phyloP scores from a whole-genome alignment of 2,329 filamentous ascomycete species.

The Dothideomycetidae sp. region DNA sequence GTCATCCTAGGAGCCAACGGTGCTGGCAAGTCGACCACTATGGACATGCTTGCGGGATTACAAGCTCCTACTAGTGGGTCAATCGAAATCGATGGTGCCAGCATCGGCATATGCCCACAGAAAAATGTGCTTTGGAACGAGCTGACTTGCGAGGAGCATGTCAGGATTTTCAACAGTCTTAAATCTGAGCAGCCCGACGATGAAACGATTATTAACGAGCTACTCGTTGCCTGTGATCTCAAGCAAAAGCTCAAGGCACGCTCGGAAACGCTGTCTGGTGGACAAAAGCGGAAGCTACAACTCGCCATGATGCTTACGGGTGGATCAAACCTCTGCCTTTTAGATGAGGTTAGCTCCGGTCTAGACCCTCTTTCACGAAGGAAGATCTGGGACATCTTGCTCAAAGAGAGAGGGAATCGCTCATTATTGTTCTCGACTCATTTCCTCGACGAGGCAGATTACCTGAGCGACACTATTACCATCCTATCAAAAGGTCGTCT shows the following conservation, averaged over 20 bases:
- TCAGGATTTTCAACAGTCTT: constrained; percentile 67
- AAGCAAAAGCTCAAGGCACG: constrained; percentile 56
- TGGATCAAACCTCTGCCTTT: constrained; percentile 72
- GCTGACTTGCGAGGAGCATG: constrained; percentile 72
- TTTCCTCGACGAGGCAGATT: constrained; percentile 84
- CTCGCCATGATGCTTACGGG: constrained; percentile 92
- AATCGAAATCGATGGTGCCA: constrained; percentile 64
- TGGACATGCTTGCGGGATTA: constrained; percentile 75
- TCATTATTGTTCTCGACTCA: constrained; percentile 86
- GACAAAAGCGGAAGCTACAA: constrained; percentile 84
- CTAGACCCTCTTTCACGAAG: constrained; percentile 73
- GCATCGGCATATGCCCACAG: constrained; percentile 76
- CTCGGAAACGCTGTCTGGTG: constrained; percentile 69
- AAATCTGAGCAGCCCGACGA: constrained; percentile 53
- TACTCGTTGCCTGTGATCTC: constrained; percentile 61
- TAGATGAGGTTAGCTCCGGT: constrained; percentile 83
- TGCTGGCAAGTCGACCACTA: constrained; percentile 76
- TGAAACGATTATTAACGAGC: constrained; percentile 43
- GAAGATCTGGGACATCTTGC: constrained; percentile 88
- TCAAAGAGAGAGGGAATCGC: constrained; percentile 65
- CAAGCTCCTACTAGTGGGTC: constrained; percentile 61
- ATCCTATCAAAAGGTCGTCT: constrained; percentile 75
- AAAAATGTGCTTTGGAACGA: constrained; percentile 92
- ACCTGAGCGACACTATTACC: constrained; percentile 76
- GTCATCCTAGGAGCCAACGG: constrained; percentile 81